These are phyloP conservation scores for Mucor ambiguus DNA, from an alignment of 371 early-diverging fungal species.

Conservation along the genomic window DNA sequence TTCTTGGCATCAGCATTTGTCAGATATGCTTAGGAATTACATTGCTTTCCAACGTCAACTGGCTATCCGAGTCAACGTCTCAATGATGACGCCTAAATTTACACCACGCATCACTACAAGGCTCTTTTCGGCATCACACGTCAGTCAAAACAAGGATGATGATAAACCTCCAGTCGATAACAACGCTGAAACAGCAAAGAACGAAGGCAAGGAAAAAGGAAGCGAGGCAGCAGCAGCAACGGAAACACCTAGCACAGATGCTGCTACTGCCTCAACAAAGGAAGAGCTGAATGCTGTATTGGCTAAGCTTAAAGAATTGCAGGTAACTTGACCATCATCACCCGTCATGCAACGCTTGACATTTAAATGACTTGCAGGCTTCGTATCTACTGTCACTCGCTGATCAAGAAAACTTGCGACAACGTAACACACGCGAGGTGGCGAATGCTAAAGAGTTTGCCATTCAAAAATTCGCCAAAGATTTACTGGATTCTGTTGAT, in stretches of 20 bases:
- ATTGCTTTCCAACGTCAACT: background rate
- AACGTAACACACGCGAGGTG: constrained; percentile 77
- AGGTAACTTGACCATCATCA: background rate
- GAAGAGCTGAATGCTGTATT: background rate
- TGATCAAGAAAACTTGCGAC: constrained; percentile 90
- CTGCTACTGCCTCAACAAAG: background rate
- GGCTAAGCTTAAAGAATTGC: background rate
- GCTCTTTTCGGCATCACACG: background rate
- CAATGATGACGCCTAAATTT: background rate
- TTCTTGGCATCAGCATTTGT: background rate
- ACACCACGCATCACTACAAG: background rate
- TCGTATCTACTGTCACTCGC: constrained; percentile 80
- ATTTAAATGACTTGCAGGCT: constrained; percentile 33
- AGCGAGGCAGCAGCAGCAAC: background rate
- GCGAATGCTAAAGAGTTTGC: constrained; percentile 74
- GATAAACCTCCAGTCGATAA: background rate
- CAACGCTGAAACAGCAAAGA: background rate
- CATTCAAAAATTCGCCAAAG: constrained; percentile 92
- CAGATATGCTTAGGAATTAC: background rate
- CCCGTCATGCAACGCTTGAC: too few species aligned
- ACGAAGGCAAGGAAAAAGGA: background rate
- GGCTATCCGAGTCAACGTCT: background rate
- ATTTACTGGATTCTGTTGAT: constrained; percentile 86
- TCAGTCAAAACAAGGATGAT: background rate
- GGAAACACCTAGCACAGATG: background rate